These are phyloP conservation scores for Aspergillus sp. DNA, from an alignment of 2,329 filamentous ascomycete species.

Conservation along the genomic window DNA sequence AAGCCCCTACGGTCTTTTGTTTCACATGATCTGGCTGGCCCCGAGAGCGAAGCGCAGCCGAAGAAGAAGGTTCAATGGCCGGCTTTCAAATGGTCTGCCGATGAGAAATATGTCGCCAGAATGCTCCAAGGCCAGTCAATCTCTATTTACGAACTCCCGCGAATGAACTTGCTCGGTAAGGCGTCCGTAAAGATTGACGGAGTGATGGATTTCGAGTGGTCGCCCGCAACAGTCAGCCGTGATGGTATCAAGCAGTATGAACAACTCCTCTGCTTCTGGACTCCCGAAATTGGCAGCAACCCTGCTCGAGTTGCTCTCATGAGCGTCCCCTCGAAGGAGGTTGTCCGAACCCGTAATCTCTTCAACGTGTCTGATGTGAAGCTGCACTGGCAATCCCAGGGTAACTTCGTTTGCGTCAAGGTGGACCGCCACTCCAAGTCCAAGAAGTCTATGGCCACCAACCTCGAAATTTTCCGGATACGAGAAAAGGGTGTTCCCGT, in stretches of 20 bases:
- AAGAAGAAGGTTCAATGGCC: constrained; percentile 98
- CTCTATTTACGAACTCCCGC: constrained; percentile 83
- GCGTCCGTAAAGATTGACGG: constrained; percentile 94
- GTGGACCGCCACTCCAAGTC: constrained; percentile 98
- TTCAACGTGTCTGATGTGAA: constrained; percentile 98
- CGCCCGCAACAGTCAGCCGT: constrained; percentile 75
- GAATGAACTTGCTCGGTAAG: constrained; percentile 89
- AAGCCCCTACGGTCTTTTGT: constrained; percentile 91
- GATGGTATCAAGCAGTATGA: constrained; percentile 89
- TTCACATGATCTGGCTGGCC: constrained; percentile 70
- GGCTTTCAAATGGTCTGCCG: constrained; percentile 98
- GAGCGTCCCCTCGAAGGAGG: constrained; percentile 91
- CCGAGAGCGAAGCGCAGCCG: constrained; percentile 64
- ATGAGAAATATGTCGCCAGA: constrained; percentile 94
- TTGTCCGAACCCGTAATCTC: constrained; percentile 90
- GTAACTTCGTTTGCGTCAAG: constrained; percentile 93
- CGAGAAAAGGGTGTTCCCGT: constrained; percentile 97
- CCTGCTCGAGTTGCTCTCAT: constrained; percentile 96
- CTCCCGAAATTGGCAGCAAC: constrained; percentile 95
- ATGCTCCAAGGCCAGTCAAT: constrained; percentile 86
- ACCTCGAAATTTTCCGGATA: constrained; percentile 96
- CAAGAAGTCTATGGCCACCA: constrained; percentile 96
- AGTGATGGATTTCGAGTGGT: constrained; percentile 98
- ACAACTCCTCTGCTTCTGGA: constrained; percentile 98
- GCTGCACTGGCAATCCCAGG: constrained; percentile 97